Percentiles rank a stretch among this genome's conserved stretches.
Evolutionary conservation across 495 filamentous ascomycete species (phyloP).

Genomic region (Mycothermus thermophilus): DNA sequence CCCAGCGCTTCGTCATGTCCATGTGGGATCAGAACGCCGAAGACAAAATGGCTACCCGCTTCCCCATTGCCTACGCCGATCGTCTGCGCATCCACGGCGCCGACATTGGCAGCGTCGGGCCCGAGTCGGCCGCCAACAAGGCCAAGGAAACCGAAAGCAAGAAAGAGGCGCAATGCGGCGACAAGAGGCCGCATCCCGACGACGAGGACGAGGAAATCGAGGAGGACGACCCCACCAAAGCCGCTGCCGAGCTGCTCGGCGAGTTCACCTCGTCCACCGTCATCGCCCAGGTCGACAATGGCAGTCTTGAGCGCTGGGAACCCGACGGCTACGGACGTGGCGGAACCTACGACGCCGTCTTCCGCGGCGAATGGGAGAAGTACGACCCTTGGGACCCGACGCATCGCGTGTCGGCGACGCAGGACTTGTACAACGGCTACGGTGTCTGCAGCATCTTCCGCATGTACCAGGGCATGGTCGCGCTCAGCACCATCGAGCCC

Average conservation of each 20-base stretch:
- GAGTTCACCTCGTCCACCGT: constrained; percentile 32
- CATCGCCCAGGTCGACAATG: constrained; percentile 71
- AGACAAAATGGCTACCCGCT: constrained; percentile 39
- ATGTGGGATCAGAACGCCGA: constrained; percentile 67
- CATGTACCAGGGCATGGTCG: constrained; percentile 80
- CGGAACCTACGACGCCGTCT: constrained; percentile 60
- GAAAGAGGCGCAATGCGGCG: no score
- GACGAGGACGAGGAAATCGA: constrained; percentile 10
- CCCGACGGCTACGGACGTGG: constrained; percentile 61
- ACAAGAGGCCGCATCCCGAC: no score
- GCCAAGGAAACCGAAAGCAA: constrained; percentile 16
- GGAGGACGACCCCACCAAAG: constrained; percentile 11
- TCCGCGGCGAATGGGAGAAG: constrained; percentile 67
- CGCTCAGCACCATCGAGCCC: constrained; percentile 64
- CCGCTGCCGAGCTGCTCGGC: constrained; percentile 28
- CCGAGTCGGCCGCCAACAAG: constrained; percentile 12
- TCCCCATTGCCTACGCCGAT: constrained; percentile 72
- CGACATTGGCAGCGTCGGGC: constrained; percentile 24
- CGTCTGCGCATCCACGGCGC: constrained; percentile 59
- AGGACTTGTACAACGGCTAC: constrained; percentile 76
- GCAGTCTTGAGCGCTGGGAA: constrained; percentile 83
- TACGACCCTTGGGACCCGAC: constrained; percentile 79
- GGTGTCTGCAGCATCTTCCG: constrained; percentile 79
- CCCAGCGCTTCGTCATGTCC: constrained; percentile 68
- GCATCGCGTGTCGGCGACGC: constrained; percentile 53